Base-by-base conservation (phyloP, 73 alveolate genomes). In the Uronychia setigera region DNA sequence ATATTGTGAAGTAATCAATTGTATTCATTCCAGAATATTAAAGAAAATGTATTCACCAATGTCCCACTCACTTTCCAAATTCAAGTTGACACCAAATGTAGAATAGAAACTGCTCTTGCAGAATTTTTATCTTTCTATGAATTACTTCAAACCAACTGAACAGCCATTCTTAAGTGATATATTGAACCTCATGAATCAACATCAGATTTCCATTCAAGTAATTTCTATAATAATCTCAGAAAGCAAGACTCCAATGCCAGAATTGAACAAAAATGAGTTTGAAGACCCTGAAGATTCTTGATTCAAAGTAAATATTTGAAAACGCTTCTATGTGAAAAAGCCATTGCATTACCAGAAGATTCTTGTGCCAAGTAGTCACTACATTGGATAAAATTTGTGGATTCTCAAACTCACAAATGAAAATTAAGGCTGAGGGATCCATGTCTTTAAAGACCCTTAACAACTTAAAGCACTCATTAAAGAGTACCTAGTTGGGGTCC, bases 341-440 rank as follows among this genome's bases (percentile, higher is more conserved):
- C 67, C 67, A 46, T 11, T 19, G 5, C 67, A 46, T 46, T 46
- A 11, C 67, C 19, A 46, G 19, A 46, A 19, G 19, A 5, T 46
- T 19, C 67, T 58, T 29, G 28, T 85, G 81, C 91, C 91, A 0
- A 34, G 26, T 32, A 32, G 91, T 33, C 91, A 85, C 94, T 94
- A 91, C 76, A 90, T 88, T 1, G 98, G 97, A 26, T 90, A 87
- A 33, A 85, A 92, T 46, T 80, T 94, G 9, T 94, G 98, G 96
- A 84, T 94, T 58, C 79, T 92, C 31, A 94, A 94, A 35, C 98
- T 96, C 32, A 93, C 91, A 33, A 79, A 79, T 78, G 58, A 88
- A 0, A 92, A 94, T 77, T 0, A 96, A 86, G 98, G 98, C n/a
- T 76, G 94, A 90, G 97, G 96, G 27, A 92, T 94, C 26, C 86